These are phyloP conservation scores for Trichoderma lentiforme DNA, from an alignment of 2,329 filamentous ascomycete species.

Conservation along the genomic window DNA sequence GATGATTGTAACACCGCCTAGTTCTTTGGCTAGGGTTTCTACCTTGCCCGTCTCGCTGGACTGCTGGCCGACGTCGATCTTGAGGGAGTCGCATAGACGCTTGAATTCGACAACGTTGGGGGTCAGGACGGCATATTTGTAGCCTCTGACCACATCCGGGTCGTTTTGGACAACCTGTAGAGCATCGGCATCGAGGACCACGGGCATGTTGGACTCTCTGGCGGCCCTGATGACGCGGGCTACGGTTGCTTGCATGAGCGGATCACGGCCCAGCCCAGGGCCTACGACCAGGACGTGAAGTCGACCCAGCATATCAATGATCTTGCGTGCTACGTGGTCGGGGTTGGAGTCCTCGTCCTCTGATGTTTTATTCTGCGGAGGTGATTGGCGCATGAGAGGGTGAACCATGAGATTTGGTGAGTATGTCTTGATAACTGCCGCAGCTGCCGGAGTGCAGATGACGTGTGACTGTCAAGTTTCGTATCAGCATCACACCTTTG, in stretches of 20 bases:
- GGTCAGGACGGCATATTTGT: slow-evolving; percentile 80
- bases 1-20: slow-evolving; percentile 86
- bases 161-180: slow-evolving; percentile 72
- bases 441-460: slow-evolving; percentile 89
- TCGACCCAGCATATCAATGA: slow-evolving; percentile 77
- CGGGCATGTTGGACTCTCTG: slow-evolving; percentile 65
- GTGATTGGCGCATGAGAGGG: slow-evolving; percentile 81
- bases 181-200: slow-evolving; percentile 91
- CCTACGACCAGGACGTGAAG: slow-evolving; percentile 92
- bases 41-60: slow-evolving; percentile 47
- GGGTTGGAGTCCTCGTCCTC: slow-evolving; percentile 50
- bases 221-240: slow-evolving; percentile 76
- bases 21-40: slow-evolving; percentile 65
- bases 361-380: slow-evolving; percentile 40
- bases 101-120: slow-evolving; percentile 94
- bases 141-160: slow-evolving; percentile 76
- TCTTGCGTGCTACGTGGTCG: slow-evolving; percentile 58
- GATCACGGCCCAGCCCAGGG: slow-evolving; percentile 85
- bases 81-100: slow-evolving; percentile 71
- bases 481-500: neutral
- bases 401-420: slow-evolving; percentile 99
- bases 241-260: slow-evolving; percentile 84
- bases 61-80: slow-evolving; percentile 49
- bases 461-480: slow-evolving; percentile 69
- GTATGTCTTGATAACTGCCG: slow-evolving; percentile 91